Base-by-base conservation (phyloP, 805 yeast genomes). In the Cyberlindnera bimundalis region DNA sequence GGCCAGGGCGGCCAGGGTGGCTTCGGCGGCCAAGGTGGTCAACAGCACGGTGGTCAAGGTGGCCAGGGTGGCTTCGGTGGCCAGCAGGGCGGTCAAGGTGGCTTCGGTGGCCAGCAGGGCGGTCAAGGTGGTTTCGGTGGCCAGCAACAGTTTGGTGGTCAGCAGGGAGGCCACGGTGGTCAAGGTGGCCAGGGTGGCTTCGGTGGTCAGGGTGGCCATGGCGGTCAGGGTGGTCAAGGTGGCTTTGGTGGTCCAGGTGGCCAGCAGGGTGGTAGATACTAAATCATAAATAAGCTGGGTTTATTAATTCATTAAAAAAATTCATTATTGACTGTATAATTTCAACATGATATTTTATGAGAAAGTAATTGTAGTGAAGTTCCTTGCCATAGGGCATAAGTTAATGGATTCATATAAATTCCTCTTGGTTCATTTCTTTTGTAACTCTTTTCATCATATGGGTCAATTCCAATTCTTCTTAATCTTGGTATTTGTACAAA, bases 401-500 rank as follows among this genome's bases (percentile, higher is more conserved):
- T 30, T 17, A 45, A 23, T 4, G 50, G 51, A 29, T 54, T 54
- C n/a, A 51, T 34, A 32, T 47, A 46, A 9, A 47, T 37, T 4
- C 45, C 53, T 10, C 43, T 17, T 4, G 46, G n/a, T 10, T 27
- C 21, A 1, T 45, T 41, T 9, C 37, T 37, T 12, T 15, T 15
- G 29, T 47, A 50, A 25, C 38, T 43, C 0, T 24, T 17, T 2
- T 39, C 13, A 21, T 43, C 40, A 23, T 52, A 52, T 4, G 25
- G 24, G 18, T 47, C 52, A 2, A 42, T 41, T 1, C 39, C 42
- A 0, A 23, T 13, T 12, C 35, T 20, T 13, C 26, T 25, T 14
- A 52, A 35, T 29, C 40, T 40, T 1, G 52, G 48, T 2, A 53
- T 42, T 29, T 53, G 58, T 9, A 48, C 42, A 19, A 39, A 55